Evolutionary conservation across 2,329 filamentous ascomycete genomes (phyloP), one percentile per base, ranked within the genome.

Genomic region (Aureobasidium sp.): DNA sequence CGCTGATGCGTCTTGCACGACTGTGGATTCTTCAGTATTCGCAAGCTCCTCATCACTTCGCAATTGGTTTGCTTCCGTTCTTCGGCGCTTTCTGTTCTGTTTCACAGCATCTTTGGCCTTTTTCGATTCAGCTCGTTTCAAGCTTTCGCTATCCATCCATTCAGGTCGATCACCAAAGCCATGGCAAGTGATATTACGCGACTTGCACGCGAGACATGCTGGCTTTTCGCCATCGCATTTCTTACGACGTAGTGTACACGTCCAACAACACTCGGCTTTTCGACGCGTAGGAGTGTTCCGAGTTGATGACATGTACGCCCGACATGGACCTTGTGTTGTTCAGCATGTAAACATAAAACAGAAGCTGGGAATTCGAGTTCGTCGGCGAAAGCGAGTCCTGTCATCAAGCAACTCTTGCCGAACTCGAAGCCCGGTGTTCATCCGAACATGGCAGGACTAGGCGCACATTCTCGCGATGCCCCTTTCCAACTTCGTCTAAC

Each of bases 231-330:
- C 62, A n/a, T 63, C 62, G 50, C 62, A 63, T 34, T 61, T 60
- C 30, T 63, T 63, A 7, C 62, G 62, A 27, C 62, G 47, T 3
- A 63, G 34, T 50, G 44, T 63, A 32, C 62, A 63, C 1, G 62
- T 63, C 62, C 62, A 63, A 13, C 55, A 63, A 21, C 55, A 59
- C 16, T 16, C 32, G 13, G n/a, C 1, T 3, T 42, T 34, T 30
- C 42, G 54, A 59, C 57, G 57, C 36, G 37, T 25, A 6, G 9
- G 27, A 6, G 27, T 36, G 1, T 11, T 41, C 3, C 52, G 44
- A n/a, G 49, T 37, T 6, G 39, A 10, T 30, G 49, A 48, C 59
- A 61, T 61, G 32, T 1, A 59, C 27, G 6, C 6, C 10, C 21
- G 25, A 13, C 54, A 58, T 47, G 5, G 9, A 34, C n/a, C 2